Evolutionary conservation across 208 protist species (phyloP).

Genomic region (Zelonia costaricensis): DNA sequence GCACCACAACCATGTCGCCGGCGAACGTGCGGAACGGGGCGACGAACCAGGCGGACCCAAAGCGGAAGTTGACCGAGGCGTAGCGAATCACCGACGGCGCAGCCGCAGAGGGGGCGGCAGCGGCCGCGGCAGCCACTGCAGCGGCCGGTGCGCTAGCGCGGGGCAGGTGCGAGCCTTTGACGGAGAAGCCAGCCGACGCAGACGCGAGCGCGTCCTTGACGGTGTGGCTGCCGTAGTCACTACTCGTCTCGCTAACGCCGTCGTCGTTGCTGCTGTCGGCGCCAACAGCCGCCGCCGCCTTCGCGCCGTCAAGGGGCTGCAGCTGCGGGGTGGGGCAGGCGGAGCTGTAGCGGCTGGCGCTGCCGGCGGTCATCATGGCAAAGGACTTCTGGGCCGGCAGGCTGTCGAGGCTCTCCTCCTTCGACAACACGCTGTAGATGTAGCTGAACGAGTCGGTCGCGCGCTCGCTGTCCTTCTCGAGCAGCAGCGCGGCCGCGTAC

Average conservation of each 20-base stretch:
- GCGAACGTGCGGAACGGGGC: constrained; percentile 74
- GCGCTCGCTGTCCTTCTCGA: constrained; percentile 19
- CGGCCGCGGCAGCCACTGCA: not conserved
- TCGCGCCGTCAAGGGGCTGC: not conserved
- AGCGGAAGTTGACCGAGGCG: constrained; percentile 87
- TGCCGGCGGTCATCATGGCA: constrained; percentile 1
- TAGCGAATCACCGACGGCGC: constrained; percentile 49
- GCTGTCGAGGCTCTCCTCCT: not conserved
- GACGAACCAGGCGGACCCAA: constrained; percentile 86
- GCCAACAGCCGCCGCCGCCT: not conserved
- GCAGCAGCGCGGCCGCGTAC: constrained; percentile 36
- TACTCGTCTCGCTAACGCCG: constrained; percentile 50
- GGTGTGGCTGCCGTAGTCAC: constrained; percentile 26
- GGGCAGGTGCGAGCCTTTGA: constrained; percentile 16
- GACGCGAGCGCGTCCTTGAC: not conserved
- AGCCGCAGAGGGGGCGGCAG: constrained; percentile 1
- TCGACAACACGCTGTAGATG: constrained; percentile 15
- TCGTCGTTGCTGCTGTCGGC: constrained; percentile 37
- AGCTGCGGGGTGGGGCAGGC: constrained; percentile 1
- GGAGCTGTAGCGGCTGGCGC: constrained; percentile 7
- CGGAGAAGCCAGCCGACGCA: constrained; percentile 4
- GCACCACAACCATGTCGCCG: constrained; percentile 84
- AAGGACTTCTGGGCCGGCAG: not conserved
- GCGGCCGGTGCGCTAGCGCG: not conserved
- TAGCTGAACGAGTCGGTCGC: constrained; percentile 21